These are phyloP conservation scores for Suhomyces coccinellae DNA, from an alignment of 1,139 yeast genomes.

Conservation along the genomic window DNA sequence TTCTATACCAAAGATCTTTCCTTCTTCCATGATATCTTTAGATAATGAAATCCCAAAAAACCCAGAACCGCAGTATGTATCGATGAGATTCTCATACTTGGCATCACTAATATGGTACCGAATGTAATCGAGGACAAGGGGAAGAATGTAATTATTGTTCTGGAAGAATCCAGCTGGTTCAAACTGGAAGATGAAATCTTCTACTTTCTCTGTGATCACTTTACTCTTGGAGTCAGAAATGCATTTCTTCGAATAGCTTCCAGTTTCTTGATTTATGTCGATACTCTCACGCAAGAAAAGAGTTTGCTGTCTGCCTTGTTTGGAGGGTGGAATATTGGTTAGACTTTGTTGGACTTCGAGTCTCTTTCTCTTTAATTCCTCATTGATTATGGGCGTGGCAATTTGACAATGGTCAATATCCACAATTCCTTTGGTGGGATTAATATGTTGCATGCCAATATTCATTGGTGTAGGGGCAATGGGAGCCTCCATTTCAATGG, in stretches of 20 bases:
- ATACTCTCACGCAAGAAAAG: constrained; percentile 37
- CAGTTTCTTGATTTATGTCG: constrained; percentile 32
- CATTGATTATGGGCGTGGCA: constrained; percentile 31
- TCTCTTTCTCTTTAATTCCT: constrained; percentile 18
- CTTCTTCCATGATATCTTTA: constrained; percentile 27
- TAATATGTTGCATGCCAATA: constrained; percentile 37
- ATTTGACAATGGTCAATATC: constrained; percentile 35
- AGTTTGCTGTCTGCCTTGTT: constrained; percentile 18
- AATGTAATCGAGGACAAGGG: constrained; percentile 36
- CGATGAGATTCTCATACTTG: constrained; percentile 33
- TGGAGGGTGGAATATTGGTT: constrained; percentile 5
- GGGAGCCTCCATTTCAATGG: constrained; percentile 1
- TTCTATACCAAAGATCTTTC: constrained; percentile 48
- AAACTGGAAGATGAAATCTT: constrained; percentile 34
- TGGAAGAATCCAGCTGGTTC: constrained; percentile 40
- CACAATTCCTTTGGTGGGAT: constrained; percentile 23
- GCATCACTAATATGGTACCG: constrained; percentile 23
- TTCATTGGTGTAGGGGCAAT: constrained; percentile 2
- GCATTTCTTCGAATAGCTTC: constrained; percentile 30
- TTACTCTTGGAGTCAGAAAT: constrained; percentile 23
- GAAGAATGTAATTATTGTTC: constrained; percentile 36
- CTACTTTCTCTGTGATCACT: constrained; percentile 34
- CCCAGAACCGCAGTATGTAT: constrained; percentile 51
- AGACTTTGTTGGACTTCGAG: constrained; percentile 11
- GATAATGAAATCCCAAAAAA: constrained; percentile 45